Conservation (phyloP, 352 stramenopile species). For the Pythium diclinum region DNA sequence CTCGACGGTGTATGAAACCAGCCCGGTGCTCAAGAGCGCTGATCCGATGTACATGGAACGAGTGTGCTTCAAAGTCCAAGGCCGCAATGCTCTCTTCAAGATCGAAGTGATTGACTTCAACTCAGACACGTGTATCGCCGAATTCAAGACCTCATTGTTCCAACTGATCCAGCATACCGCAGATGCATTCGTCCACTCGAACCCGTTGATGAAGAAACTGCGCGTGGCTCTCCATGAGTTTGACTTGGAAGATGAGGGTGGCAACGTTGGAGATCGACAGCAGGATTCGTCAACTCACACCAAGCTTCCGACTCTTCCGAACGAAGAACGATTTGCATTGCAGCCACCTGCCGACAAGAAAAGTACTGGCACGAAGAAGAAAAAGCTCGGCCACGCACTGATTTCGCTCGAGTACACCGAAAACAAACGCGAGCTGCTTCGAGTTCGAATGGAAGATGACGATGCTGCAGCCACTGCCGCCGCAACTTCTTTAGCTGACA, state of each 20-base stretch:
- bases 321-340: constrained; percentile 53
- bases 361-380: constrained; percentile 24
- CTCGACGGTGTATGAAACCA: constrained; percentile 69
- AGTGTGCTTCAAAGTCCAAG: constrained; percentile 65
- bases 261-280: constrained; percentile 18
- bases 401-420: constrained; percentile 70
- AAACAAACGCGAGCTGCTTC: constrained; percentile 66
- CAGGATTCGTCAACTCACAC: constrained; percentile 11
- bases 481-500: constrained; percentile 46
- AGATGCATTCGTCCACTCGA: constrained; percentile 56
- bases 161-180: constrained; percentile 74
- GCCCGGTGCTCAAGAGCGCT: constrained; percentile 79
- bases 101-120: constrained; percentile 86
- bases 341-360: constrained; percentile 35
- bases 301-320: constrained; percentile 30
- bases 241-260: constrained; percentile 39
- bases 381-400: constrained; percentile 53
- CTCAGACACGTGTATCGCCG: constrained; percentile 65
- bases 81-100: constrained; percentile 54
- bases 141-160: constrained; percentile 70
- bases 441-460: constrained; percentile 52
- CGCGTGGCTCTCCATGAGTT: constrained; percentile 43
- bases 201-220: constrained; percentile 46
- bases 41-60: constrained; percentile 86
- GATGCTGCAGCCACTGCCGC: constrained; percentile 15